A percentile compares a stretch with the other conserved stretches of the same genome.
These are phyloP conservation scores for Pichia sp. DNA, from an alignment of 1,139 yeast species.

Conservation along the genomic window DNA sequence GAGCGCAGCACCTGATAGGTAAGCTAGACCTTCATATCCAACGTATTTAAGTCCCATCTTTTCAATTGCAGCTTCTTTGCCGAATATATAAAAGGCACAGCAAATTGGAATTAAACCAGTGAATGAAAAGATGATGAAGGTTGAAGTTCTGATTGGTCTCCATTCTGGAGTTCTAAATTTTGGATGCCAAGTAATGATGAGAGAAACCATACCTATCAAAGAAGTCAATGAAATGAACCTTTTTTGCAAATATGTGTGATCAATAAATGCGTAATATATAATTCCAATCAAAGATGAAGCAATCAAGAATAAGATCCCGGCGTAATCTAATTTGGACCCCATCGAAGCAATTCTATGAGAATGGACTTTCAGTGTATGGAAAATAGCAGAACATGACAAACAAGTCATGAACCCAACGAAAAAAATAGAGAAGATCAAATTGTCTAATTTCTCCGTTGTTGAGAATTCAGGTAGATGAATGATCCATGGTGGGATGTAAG, in stretches of 20 bases:
- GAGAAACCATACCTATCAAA: slow-evolving; percentile 52
- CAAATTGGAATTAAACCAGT: slow-evolving; percentile 68
- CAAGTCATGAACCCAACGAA: slow-evolving; percentile 49
- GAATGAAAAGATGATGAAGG: slow-evolving; percentile 77
- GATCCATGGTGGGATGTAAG: slow-evolving; percentile 18
- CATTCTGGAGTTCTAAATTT: slow-evolving; percentile 61
- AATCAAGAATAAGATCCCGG: slow-evolving; percentile 76
- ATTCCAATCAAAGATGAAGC: slow-evolving; percentile 69
- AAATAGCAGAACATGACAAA: slow-evolving; percentile 63
- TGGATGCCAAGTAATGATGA: slow-evolving; percentile 55
- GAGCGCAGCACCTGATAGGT: slow-evolving; percentile 69
- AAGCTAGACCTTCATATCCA: slow-evolving; percentile 59
- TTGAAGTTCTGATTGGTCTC: slow-evolving; percentile 67
- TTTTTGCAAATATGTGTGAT: slow-evolving; percentile 28
- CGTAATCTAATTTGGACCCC: slow-evolving; percentile 79
- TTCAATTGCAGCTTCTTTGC: slow-evolving; percentile 37
- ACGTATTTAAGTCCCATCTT: slow-evolving; percentile 58
- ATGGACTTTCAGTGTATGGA: slow-evolving; percentile 74
- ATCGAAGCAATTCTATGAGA: slow-evolving; percentile 50
- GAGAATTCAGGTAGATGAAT: slow-evolving; percentile 33
- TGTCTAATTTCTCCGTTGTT: slow-evolving; percentile 38
- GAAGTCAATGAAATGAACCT: slow-evolving; percentile 43
- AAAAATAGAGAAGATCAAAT: slow-evolving; percentile 34
- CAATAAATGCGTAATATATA: slow-evolving; percentile 58
- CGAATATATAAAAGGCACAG: slow-evolving; percentile 38